Conservation (phyloP, 805 yeast species). For the Hanseniaspora lindneri region DNA sequence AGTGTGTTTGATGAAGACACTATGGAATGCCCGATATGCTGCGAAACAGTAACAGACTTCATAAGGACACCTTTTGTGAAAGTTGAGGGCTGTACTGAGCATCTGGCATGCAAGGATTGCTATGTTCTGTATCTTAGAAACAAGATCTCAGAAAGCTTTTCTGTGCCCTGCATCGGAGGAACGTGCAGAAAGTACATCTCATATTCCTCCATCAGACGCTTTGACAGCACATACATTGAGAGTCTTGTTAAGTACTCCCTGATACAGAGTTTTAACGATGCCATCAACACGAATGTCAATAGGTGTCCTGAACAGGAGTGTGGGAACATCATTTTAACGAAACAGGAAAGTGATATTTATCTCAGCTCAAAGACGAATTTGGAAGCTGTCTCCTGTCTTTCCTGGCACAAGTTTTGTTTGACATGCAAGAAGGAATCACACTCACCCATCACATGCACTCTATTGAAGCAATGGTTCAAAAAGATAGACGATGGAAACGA, state of each 20-base stretch:
- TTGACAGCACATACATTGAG: constrained; percentile 23
- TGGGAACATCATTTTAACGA: constrained; percentile 32
- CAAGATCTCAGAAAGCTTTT: constrained; percentile 51
- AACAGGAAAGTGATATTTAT: constrained; percentile 24
- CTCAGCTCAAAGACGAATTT: constrained; percentile 38
- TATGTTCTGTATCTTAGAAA: constrained; percentile 47
- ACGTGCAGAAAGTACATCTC: constrained; percentile 33
- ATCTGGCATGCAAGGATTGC: constrained; percentile 45
- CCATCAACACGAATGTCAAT: constrained; percentile 25
- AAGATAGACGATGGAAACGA: constrained; percentile 81
- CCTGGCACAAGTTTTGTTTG: constrained; percentile 66
- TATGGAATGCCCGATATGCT: constrained; percentile 54
- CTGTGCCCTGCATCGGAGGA: constrained; percentile 38
- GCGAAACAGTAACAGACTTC: constrained; percentile 37
- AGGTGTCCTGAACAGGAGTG: constrained; percentile 89
- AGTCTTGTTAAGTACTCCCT: constrained; percentile 40
- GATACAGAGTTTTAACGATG: constrained; percentile 37
- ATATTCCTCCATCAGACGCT: constrained; percentile 29
- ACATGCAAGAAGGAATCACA: constrained; percentile 67
- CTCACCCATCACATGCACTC: constrained; percentile 67
- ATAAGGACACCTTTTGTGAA: constrained; percentile 30
- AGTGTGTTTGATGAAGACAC: constrained; percentile 20
- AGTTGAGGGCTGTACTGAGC: constrained; percentile 44
- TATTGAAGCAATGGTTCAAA: constrained; percentile 58
- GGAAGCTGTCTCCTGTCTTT: constrained; percentile 44